These are phyloP conservation scores for Wickerhamiella cacticola DNA, from an alignment of 805 yeast genomes.

Conservation along the genomic window DNA sequence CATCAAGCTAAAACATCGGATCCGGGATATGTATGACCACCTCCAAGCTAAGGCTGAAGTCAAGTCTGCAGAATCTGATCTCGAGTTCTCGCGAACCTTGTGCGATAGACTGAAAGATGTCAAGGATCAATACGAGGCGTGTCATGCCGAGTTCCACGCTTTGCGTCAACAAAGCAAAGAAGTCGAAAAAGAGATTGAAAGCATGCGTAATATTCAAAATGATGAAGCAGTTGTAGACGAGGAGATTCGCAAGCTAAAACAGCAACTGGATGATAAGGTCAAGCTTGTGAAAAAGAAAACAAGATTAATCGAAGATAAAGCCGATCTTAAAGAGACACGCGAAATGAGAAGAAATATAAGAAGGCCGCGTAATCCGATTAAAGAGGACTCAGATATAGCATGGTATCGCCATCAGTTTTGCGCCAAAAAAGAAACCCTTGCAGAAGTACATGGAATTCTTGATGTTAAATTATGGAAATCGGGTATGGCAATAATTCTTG, in stretches of 20 bases:
- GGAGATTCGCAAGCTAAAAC: not conserved
- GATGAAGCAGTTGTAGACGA: not conserved
- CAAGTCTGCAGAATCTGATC: not conserved
- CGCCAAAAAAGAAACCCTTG: not conserved
- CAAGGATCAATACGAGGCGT: not conserved
- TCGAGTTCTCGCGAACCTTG: not conserved
- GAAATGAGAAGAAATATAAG: not conserved
- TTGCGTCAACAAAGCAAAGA: not conserved
- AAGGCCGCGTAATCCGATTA: not conserved
- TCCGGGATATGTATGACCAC: not conserved
- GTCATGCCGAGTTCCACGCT: not conserved
- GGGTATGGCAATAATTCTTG: not conserved
- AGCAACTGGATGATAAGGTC: not conserved
- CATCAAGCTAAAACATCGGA: not conserved
- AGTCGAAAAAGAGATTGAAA: not conserved
- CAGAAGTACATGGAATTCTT: not conserved
- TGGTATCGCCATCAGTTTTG: not conserved
- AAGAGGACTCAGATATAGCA: not conserved
- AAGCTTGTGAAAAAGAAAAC: not conserved
- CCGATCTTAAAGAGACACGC: too few species aligned
- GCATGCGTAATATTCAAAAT: not conserved
- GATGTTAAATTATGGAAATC: not conserved
- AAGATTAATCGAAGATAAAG: not conserved
- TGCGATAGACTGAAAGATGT: not conserved
- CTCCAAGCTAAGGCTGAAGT: conserved; percentile 1